Evolutionary conservation across 2,329 filamentous ascomycete genomes (phyloP), one percentile per base, ranked within the genome.

Genomic region (Sporothrix dimorphospora): DNA sequence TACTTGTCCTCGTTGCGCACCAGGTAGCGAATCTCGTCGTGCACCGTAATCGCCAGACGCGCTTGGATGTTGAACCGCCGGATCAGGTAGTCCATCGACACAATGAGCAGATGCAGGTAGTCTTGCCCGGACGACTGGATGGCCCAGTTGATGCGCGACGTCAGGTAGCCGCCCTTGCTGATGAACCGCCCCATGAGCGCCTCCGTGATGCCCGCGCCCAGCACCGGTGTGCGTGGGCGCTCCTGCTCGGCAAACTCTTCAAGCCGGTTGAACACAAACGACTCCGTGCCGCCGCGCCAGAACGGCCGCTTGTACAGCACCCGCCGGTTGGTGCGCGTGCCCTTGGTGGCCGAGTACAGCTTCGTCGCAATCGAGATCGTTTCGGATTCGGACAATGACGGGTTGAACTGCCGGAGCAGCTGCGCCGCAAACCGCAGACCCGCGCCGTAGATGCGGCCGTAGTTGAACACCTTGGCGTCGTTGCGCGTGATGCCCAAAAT

Each of bases 181-280:
- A 99, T 90, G 78, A 92, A 97, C 19, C 93, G 90, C 70, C 91
- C 87, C 91, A 97, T 97, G 24, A 99, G 84, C 0, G 97, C 96
- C 82, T 99, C 94, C 0, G 96, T 99, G 76, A 99, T 99, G 19
- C 94, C 95, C 11, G 96, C 96, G 3, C 94, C 96, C 4, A 99
- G 87, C 0, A 98, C 94, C 0, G 96, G 96, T 0, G 96, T 99
- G 4, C 93, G 89, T 11, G 96, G 95, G 47, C 89, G 86, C 78
- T 98, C 94, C 79, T 98, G 95, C 79, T 98, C 94, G 3, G 97
- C 96, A 81, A 99, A 99, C 77, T 98, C 94, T 83, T 99, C 97
- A 0, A 99, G 88, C 78, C 94, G 96, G 82, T 99, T 99, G 86
- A 99, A 99, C 8, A 99, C 95, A 76, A 98, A 96, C 0, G 94